phyloP scores from a whole-genome alignment of 2,329 filamentous ascomycete species.

The Cucurbitaria berberidis region DNA sequence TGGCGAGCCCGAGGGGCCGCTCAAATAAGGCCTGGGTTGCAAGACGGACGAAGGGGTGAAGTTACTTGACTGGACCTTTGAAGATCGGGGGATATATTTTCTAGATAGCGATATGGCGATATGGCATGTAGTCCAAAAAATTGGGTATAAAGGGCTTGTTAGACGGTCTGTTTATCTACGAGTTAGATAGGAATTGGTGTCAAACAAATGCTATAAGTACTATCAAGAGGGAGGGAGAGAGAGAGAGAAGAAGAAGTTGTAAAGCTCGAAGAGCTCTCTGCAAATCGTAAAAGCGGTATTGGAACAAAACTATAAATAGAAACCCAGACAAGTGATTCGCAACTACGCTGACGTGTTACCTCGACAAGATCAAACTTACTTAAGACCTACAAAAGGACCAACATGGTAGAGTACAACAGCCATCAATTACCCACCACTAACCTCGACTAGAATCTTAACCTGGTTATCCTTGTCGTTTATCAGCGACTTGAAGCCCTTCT shows the following conservation, averaged over 20 bases:
- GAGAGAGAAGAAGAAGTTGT: too few species aligned
- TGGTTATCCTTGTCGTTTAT: constrained; percentile 58
- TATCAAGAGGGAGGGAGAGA: too few species aligned
- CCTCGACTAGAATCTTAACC: constrained; percentile 56
- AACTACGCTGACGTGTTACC: too few species aligned
- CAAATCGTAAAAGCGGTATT: too few species aligned
- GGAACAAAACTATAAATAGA: too few species aligned
- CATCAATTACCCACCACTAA: constrained; percentile 34
- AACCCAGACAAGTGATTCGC: too few species aligned
- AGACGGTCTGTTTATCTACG: too few species aligned
- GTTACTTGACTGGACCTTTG: background rate
- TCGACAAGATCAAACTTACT: background rate
- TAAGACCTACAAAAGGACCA: background rate
- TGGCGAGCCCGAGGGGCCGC: background rate
- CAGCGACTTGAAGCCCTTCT: constrained; percentile 55
- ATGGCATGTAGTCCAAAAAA: background rate
- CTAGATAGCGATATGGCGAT: too few species aligned
- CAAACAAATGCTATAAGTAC: too few species aligned
- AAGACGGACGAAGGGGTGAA: background rate
- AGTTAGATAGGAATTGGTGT: too few species aligned
- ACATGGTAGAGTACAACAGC: background rate
- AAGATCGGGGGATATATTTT: too few species aligned
- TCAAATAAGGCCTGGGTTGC: background rate
- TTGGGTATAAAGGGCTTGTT: background rate
- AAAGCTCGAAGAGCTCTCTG: too few species aligned